Evolutionary conservation across 441 rosid genomes (phyloP), one percentile per base, ranked within the genome.

Genomic region (Geranium incanum): DNA sequence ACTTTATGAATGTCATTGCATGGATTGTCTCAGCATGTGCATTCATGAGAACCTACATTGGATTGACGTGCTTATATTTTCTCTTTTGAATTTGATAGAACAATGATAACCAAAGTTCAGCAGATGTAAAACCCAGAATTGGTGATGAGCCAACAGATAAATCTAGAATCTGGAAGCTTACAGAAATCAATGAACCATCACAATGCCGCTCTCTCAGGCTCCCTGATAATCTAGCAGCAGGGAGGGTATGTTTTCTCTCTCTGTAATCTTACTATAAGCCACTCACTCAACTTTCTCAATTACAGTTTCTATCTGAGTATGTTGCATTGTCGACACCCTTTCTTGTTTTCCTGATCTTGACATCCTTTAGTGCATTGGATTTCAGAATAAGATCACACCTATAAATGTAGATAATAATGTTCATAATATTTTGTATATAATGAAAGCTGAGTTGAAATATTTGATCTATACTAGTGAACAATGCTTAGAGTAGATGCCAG

Each of bases 141-240:
- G 83, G 78, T 36, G 91, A 92, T 52, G 93, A 89, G 77, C 76
- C 87, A 0, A 36, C 70, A 16, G 96, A 88, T 73, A 86, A 86
- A 71, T 81, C 95, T 70, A 84, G 89, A 78, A 84, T 76, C 63
- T 87, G 95, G 98, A 92, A 90, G 79, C 77, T 86, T 66, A 88
- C 87, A 67, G 97, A 89, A 86, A 88, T 92, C 71, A 90, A 79
- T 81, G 90, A 92, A 78, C 74, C 82, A 74, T 85, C 91, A 43
- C 97, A 90, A 69, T 89, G 96, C 71, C 92, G 85, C 52, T 86
- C 98, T 69, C 67, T 90, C 75, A 90, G 84, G 82, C 92, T 92
- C 19, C 87, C 86, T 18, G 96, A 87, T 73, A 86, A 70, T 75
- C 74, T 86, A 74, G 70, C 87, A 21, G 83, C 90, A 71, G 81